phyloP scores from a whole-genome alignment of 139 green algal species.

The Nannochloris sp. region DNA sequence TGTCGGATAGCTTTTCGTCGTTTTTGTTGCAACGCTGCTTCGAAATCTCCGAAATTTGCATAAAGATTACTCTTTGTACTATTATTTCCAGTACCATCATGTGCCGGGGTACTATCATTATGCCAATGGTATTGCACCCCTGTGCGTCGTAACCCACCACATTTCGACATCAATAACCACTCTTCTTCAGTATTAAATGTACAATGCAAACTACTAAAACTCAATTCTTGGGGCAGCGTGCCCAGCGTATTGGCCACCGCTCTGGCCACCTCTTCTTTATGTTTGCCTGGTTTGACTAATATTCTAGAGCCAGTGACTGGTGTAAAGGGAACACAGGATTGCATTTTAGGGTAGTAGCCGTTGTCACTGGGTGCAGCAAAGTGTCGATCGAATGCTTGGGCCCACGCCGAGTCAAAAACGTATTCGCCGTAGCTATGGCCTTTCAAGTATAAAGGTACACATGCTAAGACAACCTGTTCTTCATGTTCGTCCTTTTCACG shows the following conservation, averaged over 20 bases:
- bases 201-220: conserved; percentile 65
- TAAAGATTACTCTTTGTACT: conserved; percentile 35
- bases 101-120: neutral
- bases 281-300: conserved; percentile 26
- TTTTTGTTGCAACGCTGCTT: conserved; percentile 70
- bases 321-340: conserved; percentile 85
- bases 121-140: conserved; percentile 54
- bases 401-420: conserved; percentile 79
- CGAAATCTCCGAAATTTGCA: conserved; percentile 73
- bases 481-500: conserved; percentile 6
- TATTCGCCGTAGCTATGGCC: conserved; percentile 70
- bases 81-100: neutral
- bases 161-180: conserved; percentile 37
- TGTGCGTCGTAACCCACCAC: conserved; percentile 62
- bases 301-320: conserved; percentile 66
- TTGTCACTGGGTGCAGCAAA: conserved; percentile 13
- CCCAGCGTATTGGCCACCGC: conserved; percentile 36
- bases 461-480: conserved; percentile 48
- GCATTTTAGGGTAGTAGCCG: conserved; percentile 88
- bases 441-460: conserved; percentile 64
- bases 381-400: conserved; percentile 25
- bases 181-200: conserved; percentile 78
- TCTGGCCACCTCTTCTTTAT: conserved; percentile 20
- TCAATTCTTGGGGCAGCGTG: conserved; percentile 36
- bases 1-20: conserved; percentile 86